phyloP scores from a whole-genome alignment of 176 grass and related monocot species.

The sorghum (Sorghum bicolor) region Sorghum_bicolor_NCBIv3 NC_012878.2:55443001-55443500 shows the following conservation, averaged over 20 bases:
- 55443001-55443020: neutral
- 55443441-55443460: constrained; percentile 47
- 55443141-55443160: neutral
- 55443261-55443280: neutral
- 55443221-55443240: neutral
- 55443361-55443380: constrained; percentile 23
- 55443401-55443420: constrained; percentile 25
- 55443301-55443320: neutral
- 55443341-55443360: neutral
- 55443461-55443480: constrained; percentile 35
- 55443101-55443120: neutral
- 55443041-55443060: neutral
- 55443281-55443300: neutral
- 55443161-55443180: neutral
- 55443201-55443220: neutral
- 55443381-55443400: constrained; percentile 24
- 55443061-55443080: neutral
- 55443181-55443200: neutral
- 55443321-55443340: constrained; percentile 11
- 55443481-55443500: constrained; percentile 35
- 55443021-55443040: neutral
- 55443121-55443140: neutral
- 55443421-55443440: constrained; percentile 34
- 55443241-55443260: neutral
- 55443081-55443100: neutral